Percentiles rank a stretch among this genome's conserved stretches.
Evolutionary conservation across 768 basidiomycete genomes (phyloP).

Genomic region (Boletus rubescentipes): DNA sequence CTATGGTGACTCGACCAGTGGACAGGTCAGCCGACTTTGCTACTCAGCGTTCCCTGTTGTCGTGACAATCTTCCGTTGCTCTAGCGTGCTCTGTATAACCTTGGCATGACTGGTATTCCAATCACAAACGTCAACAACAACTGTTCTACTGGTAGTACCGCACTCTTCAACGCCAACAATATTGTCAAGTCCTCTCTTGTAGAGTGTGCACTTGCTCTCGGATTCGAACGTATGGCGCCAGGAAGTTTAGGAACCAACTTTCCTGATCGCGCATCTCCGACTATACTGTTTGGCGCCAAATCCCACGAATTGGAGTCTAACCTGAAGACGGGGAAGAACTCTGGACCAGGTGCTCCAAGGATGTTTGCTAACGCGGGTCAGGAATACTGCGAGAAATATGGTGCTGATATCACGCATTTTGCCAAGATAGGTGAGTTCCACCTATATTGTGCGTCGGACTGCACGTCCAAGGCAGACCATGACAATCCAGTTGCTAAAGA

Average conservation of each 20-base stretch:
- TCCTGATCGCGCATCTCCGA: conserved; percentile 51
- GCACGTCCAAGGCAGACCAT: not conserved
- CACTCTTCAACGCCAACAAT: conserved; percentile 71
- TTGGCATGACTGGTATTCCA: conserved; percentile 81
- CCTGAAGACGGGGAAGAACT: conserved; percentile 50
- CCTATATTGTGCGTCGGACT: not conserved
- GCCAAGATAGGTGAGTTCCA: conserved; percentile 67
- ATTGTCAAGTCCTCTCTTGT: conserved; percentile 67
- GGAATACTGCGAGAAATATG: conserved; percentile 78
- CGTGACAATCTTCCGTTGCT: not conserved
- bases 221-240: conserved; percentile 83
- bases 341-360: conserved; percentile 67
- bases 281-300: conserved; percentile 42
- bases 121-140: conserved; percentile 89
- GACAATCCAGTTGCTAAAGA: conserved; percentile 2
- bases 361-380: conserved; percentile 72
- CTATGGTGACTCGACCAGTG: conserved; percentile 77
- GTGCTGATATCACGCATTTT: conserved; percentile 62
- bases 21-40: conserved; percentile 51
- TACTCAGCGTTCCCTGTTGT: not conserved
- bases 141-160: conserved; percentile 79
- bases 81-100: conserved; percentile 76
- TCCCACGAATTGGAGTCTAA: conserved; percentile 49
- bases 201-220: conserved; percentile 78
- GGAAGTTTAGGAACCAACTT: conserved; percentile 71